These are phyloP conservation scores for Moesziomyces sp. DNA, from an alignment of 1,284 basidiomycete genomes.

Conservation along the genomic window DNA sequence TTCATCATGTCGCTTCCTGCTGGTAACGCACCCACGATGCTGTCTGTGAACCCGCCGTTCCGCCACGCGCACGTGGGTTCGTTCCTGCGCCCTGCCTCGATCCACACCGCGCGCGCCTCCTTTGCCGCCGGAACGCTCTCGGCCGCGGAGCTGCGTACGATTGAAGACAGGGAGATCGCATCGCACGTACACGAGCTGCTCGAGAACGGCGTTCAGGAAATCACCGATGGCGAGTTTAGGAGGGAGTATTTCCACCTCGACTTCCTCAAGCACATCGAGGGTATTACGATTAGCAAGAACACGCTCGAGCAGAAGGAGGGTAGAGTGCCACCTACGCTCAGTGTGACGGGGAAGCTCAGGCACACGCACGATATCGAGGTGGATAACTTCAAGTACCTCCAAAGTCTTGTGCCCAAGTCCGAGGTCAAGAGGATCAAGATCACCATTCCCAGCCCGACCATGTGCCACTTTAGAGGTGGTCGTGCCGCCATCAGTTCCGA, in stretches of 20 bases:
- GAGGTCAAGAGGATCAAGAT: constrained; percentile 74
- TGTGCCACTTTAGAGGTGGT: constrained; percentile 58
- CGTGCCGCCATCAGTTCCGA: constrained; percentile 63
- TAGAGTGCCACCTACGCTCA: constrained; percentile 65
- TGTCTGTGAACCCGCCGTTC: constrained; percentile 39
- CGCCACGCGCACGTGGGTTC: constrained; percentile 50
- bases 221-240: constrained; percentile 75
- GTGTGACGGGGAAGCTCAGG: constrained; percentile 63
- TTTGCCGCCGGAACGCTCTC: constrained; percentile 70
- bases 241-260: constrained; percentile 56
- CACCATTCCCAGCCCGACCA: constrained; percentile 76
- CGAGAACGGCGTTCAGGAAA: constrained; percentile 72
- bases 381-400: constrained; percentile 67
- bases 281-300: constrained; percentile 52
- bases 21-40: constrained; percentile 16
- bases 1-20: constrained; percentile 36
- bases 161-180: constrained; percentile 74
- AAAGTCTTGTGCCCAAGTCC: constrained; percentile 57
- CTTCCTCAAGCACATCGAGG: constrained; percentile 53
- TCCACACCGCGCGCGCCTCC: constrained; percentile 71
- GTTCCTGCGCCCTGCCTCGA: constrained; percentile 73
- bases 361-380: constrained; percentile 60
- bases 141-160: constrained; percentile 70
- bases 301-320: constrained; percentile 55
- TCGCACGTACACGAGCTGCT: constrained; percentile 73